These are phyloP conservation scores for Exophiala oligosperma DNA, from an alignment of 2,329 filamentous ascomycete genomes.

Conservation along the genomic window DNA sequence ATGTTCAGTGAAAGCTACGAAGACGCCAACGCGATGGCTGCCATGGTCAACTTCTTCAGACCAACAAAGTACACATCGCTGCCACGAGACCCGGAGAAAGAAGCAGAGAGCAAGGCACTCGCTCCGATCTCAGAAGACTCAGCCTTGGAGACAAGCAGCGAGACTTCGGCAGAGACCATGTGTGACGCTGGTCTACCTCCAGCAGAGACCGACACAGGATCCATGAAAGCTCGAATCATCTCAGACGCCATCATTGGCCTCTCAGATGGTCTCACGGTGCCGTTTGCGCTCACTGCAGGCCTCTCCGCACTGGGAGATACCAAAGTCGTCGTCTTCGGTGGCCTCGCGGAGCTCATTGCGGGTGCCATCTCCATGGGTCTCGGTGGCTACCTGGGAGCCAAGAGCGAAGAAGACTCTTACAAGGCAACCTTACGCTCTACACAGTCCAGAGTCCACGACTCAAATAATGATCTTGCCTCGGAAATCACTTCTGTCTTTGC, in stretches of 20 bases:
- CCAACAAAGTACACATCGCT: constrained; percentile 8
- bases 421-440: constrained; percentile 18
- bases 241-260: constrained; percentile 72
- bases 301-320: constrained; percentile 62
- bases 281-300: constrained; percentile 75
- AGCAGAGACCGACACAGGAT: constrained; percentile 1
- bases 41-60: constrained; percentile 18
- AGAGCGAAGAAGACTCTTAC: constrained; percentile 39
- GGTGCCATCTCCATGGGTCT: constrained; percentile 78
- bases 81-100: constrained; percentile 14
- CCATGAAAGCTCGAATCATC: constrained; percentile 22
- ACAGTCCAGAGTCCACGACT: constrained; percentile 11
- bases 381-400: constrained; percentile 69
- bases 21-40: constrained; percentile 20
- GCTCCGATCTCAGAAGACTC: constrained; percentile 3
- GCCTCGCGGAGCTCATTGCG: constrained; percentile 72
- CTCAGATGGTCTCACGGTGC: constrained; percentile 76
- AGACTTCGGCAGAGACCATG: constrained; percentile 14
- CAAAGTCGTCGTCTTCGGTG: constrained; percentile 68
- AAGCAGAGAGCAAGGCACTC: constrained; percentile 1
- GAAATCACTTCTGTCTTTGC: constrained; percentile 17
- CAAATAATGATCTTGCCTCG: constrained; percentile 14
- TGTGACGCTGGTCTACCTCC: not conserved
- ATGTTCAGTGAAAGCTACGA: constrained; percentile 22
- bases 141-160: constrained; percentile 16